Conservation (phyloP, 805 yeast species). For the Ogataea pini region DNA sequence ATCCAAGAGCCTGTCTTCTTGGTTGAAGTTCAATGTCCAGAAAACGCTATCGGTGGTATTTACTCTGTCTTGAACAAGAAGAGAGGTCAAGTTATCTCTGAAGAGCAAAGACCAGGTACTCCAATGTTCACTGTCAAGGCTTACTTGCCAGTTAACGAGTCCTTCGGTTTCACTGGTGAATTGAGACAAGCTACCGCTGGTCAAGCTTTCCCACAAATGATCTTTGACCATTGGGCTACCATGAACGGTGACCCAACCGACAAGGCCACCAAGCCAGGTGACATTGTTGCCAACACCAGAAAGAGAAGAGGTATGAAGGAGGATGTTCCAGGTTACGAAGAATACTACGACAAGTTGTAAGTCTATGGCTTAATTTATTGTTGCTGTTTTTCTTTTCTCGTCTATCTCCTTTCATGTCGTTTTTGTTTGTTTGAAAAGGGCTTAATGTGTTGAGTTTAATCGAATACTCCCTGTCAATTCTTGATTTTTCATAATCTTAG, state of each 20-base stretch:
- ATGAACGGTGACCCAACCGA: constrained; percentile 92
- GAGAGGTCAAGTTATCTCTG: constrained; percentile 99
- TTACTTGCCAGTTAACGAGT: constrained; percentile 99
- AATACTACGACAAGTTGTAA: constrained; percentile 93
- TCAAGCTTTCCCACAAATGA: constrained; percentile 99
- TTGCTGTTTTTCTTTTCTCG: constrained; percentile 19
- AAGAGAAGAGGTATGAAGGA: constrained; percentile 97
- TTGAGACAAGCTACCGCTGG: constrained; percentile 99
- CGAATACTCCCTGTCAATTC: constrained; percentile 7
- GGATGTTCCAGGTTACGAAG: constrained; percentile 98
- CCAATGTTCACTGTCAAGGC: constrained; percentile 99
- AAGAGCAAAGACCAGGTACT: constrained; percentile 99
- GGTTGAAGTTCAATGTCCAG: constrained; percentile 99
- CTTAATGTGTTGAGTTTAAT: constrained; percentile 8
- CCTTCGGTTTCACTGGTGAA: constrained; percentile 99
- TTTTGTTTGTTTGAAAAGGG: constrained; percentile 7
- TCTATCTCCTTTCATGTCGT: constrained; percentile 2
- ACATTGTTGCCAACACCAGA: constrained; percentile 63
- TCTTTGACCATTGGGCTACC: constrained; percentile 97
- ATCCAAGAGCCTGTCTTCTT: constrained; percentile 99
- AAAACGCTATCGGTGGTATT: constrained; percentile 99
- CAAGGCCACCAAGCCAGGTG: constrained; percentile 69
- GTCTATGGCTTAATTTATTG: constrained; percentile 19
- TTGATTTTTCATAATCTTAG: constrained; percentile 7
- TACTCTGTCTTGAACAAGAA: constrained; percentile 98